These are phyloP conservation scores for Paradendryphiella salina DNA, from an alignment of 2,329 filamentous ascomycete genomes.

Conservation along the genomic window DNA sequence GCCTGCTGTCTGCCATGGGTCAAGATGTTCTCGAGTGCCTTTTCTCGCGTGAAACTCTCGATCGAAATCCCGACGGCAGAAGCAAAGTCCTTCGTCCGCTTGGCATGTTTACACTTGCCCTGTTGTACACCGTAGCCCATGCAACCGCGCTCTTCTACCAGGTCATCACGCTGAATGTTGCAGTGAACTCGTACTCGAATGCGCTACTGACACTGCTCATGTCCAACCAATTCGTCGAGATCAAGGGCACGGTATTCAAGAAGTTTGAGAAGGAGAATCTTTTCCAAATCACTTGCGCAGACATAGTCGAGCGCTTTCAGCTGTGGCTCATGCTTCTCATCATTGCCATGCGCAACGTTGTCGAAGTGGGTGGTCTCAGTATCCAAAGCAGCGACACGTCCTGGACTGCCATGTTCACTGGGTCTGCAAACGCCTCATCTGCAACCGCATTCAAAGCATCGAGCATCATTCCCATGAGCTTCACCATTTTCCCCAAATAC, in stretches of 20 bases:
- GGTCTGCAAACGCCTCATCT: constrained; percentile 53
- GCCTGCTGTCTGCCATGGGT: constrained; percentile 84
- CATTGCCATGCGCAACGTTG: constrained; percentile 92
- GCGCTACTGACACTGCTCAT: constrained; percentile 87
- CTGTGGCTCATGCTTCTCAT: constrained; percentile 97
- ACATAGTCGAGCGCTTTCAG: constrained; percentile 96
- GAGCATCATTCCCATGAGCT: constrained; percentile 84
- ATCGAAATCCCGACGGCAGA: constrained; percentile 81
- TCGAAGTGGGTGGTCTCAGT: constrained; percentile 87
- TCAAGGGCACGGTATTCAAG: constrained; percentile 98
- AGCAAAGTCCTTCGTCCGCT: constrained; percentile 88
- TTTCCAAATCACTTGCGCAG: constrained; percentile 94
- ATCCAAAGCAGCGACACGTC: constrained; percentile 44
- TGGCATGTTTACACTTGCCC: constrained; percentile 84
- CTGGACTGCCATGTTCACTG: constrained; percentile 37
- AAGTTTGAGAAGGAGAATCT: constrained; percentile 97
- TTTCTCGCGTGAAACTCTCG: constrained; percentile 89
- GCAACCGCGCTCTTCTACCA: constrained; percentile 92
- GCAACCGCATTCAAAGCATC: constrained; percentile 61
- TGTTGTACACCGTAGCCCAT: constrained; percentile 86
- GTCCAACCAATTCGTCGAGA: constrained; percentile 98
- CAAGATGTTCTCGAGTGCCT: constrained; percentile 96
- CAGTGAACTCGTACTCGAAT: constrained; percentile 98
- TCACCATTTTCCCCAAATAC: constrained; percentile 85
- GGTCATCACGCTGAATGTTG: constrained; percentile 95